Percentiles rank a stretch among this genome's conserved stretches.
These are phyloP conservation scores for Schizophyllum amplum DNA, from an alignment of 1,284 basidiomycete species.

Conservation along the genomic window DNA sequence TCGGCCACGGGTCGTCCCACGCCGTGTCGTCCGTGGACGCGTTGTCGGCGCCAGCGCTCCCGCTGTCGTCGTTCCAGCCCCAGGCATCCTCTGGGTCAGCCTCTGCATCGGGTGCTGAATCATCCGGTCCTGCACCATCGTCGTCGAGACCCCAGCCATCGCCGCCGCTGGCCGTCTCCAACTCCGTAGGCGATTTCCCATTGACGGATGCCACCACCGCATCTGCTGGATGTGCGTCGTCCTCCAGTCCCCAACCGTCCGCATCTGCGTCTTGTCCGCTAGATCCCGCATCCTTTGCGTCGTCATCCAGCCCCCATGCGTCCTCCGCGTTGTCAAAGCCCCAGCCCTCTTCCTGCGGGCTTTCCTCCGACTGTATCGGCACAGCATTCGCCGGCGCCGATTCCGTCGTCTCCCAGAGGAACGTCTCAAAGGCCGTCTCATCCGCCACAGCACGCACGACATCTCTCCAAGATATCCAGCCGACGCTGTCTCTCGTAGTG, in stretches of 20 bases:
- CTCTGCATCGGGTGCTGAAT: constrained; percentile 3
- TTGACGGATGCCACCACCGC: constrained; percentile 5
- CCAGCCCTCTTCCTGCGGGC: constrained; percentile 14
- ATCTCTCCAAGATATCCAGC: constrained; percentile 48
- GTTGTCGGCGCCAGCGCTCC: constrained; percentile 23
- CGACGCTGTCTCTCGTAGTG: constrained; percentile 73
- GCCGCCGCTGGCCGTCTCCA: constrained; percentile 21
- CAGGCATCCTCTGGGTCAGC: constrained; percentile 43
- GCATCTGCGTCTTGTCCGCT: constrained; percentile 17
- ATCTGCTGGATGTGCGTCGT: constrained; percentile 15
- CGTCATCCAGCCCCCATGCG: constrained; percentile 32
- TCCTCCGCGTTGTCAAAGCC: constrained; percentile 18
- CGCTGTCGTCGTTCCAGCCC: constrained; percentile 51
- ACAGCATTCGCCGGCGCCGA: constrained; percentile 22
- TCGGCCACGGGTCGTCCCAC: constrained; percentile 12
- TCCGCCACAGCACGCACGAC: constrained; percentile 11
- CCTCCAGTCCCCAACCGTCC: constrained; percentile 23
- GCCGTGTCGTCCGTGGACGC: constrained; percentile 54
- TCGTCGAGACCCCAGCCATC: constrained; percentile 55
- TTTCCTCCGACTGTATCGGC: constrained; percentile 23
- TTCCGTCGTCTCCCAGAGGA: constrained; percentile 15
- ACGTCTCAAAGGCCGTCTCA: constrained; percentile 21
- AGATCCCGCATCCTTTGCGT: constrained; percentile 12
- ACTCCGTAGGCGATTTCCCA: constrained; percentile 9
- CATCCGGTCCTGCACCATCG: constrained; percentile 22